Evolutionary conservation across 2,329 filamentous ascomycete species (phyloP), one percentile per base, ranked within the genome.

Genomic region (Colletotrichum caudatum): DNA sequence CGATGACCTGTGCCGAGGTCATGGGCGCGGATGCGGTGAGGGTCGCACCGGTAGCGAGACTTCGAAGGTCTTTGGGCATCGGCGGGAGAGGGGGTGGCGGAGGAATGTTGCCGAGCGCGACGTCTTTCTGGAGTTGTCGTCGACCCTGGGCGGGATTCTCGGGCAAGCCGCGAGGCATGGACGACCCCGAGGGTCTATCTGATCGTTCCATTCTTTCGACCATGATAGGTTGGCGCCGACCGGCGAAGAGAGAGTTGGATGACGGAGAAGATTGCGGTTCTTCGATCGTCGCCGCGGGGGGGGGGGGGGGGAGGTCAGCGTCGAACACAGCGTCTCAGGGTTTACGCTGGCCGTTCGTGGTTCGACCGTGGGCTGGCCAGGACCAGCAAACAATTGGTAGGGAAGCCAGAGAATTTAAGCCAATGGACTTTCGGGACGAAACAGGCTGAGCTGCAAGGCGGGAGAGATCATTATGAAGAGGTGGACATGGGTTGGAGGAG

Each of bases 1-100:
- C 84, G 63, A 93, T 88, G 74, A 93, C 90, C 78, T 93, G 90
- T 54, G 83, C 84, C 50, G 90, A 83, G 23, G 90, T 87, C 78
- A 91, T 84, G 64, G 87, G 84, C 18, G 81, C 80, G n/a, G 83
- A 83, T 20, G 86, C 81, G 16, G 87, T 85, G 58, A 90, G 80
- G 18, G 82, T 85, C 39, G 84, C 82, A 73, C 80, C 82, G 18
- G 84, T 84, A 50, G 84, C 78, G 67, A 84, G 81, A 80, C 85
- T 82, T 78, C 86, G 84, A 65, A 86, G 76, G 59, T 77, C 82
- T 69, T 69, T 72, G 46, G 85, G 83, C 62, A 87, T 84, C 35
- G 86, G 85, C 23, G 83, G 83, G 48, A 83, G 82, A 50, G 82
- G 83, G 5, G 80, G 82, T 35, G 79, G 81, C 69, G 79, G 79